These are phyloP conservation scores for Echria macrotheca DNA, from an alignment of 495 filamentous ascomycete genomes.

Conservation along the genomic window DNA sequence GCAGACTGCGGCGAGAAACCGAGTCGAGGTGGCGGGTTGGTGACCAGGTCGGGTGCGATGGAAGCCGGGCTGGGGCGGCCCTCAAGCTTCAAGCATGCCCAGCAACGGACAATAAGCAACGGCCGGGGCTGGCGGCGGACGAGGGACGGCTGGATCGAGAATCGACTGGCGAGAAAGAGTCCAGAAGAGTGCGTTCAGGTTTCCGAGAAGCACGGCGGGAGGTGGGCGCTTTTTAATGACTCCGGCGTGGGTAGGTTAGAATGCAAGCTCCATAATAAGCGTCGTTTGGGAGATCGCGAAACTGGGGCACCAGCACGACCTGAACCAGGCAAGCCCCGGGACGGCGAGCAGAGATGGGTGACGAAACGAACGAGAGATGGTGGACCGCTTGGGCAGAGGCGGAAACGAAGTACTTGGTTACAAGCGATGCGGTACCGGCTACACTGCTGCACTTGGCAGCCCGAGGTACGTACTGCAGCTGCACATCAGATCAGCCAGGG, in stretches of 20 bases:
- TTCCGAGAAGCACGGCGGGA: conserved; percentile 24
- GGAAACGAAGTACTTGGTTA: conserved; percentile 15
- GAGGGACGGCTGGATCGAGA: background rate
- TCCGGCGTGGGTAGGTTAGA: conserved; percentile 25
- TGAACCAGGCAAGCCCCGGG: conserved; percentile 6
- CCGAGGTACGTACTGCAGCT: conserved; percentile 1
- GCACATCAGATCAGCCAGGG: conserved; percentile 12
- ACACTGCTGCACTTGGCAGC: background rate
- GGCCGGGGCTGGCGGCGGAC: too few species aligned
- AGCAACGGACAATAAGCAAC: background rate
- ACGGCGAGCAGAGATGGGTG: conserved; percentile 15
- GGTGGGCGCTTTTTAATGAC: conserved; percentile 24
- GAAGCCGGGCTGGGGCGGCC: conserved; percentile 1
- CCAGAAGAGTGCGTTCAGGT: conserved; percentile 20
- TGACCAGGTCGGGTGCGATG: background rate
- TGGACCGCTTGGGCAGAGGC: conserved; percentile 15
- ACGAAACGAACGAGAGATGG: conserved; percentile 21
- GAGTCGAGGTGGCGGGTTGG: conserved; percentile 1
- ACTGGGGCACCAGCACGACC: conserved; percentile 19
- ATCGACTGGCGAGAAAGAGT: conserved; percentile 5
- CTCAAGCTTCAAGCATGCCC: conserved; percentile 10
- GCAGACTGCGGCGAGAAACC: background rate
- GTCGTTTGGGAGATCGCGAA: conserved; percentile 18
- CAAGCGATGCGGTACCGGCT: conserved; percentile 15
- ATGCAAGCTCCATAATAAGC: conserved; percentile 8